Conservation (phyloP, 768 basidiomycete genomes). For the Hemileccinum rubropunctum region DNA sequence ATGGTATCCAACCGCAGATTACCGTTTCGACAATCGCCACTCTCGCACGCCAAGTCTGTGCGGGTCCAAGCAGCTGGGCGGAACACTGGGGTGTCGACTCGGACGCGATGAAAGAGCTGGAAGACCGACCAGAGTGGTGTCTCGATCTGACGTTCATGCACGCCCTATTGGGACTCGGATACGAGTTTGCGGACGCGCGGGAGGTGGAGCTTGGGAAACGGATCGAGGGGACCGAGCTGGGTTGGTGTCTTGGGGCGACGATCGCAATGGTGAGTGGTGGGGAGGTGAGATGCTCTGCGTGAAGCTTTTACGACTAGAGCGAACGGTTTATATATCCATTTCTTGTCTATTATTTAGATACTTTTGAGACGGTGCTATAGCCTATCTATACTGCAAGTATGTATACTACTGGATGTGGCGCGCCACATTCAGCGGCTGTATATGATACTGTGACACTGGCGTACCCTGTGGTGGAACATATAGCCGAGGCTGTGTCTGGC, state of each 20-base stretch:
- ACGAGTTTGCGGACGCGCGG: conserved; percentile 75
- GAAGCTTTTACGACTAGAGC: not conserved
- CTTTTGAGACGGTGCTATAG: too few relatives aligned
- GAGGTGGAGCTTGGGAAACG: conserved; percentile 82
- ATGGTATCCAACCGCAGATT: conserved; percentile 30
- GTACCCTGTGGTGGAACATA: too few relatives aligned
- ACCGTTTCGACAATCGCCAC: conserved; percentile 57
- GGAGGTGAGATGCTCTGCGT: conserved; percentile 52
- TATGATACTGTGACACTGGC: too few relatives aligned
- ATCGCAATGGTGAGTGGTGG: conserved; percentile 69
- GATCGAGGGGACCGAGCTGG: conserved; percentile 85
- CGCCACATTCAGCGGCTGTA: too few relatives aligned
- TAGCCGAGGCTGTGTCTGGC: too few relatives aligned
- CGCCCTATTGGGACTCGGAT: conserved; percentile 79
- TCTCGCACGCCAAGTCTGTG: conserved; percentile 72
- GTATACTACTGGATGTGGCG: too few relatives aligned
- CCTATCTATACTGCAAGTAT: too few relatives aligned
- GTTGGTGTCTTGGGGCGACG: conserved; percentile 89
- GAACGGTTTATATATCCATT: not conserved
- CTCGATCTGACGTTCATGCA: conserved; percentile 97
- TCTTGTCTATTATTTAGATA: too few relatives aligned
- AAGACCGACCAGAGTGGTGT: conserved; percentile 89
- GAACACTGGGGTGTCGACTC: conserved; percentile 44
- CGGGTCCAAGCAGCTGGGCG: conserved; percentile 60
- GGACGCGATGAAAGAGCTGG: conserved; percentile 62